Evolutionary conservation across 164 flowering plant genomes (phyloP), one percentile per base, ranked within the genome.

Genomic region (Sextonia rubra): DNA sequence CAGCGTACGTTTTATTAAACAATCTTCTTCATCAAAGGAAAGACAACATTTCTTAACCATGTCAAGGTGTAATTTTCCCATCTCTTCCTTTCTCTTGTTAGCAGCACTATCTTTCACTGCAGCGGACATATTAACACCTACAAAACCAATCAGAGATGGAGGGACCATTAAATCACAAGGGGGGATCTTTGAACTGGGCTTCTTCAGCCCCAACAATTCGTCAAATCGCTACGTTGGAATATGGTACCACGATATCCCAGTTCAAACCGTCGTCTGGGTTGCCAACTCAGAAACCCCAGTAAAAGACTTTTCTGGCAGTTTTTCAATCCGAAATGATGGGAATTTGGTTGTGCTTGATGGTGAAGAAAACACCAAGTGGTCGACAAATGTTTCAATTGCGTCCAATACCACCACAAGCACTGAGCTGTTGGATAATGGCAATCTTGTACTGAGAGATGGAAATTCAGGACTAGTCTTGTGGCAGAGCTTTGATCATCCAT

Each of bases 381-480:
- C 68, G 3, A 26, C 67, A 1, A 63, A 63, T n/a, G 69, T 24
- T 14, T 58, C 73, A n/a, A 22, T 18, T 52, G 1, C 6, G 6
- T 25, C 30, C 11, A 25, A 25, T 2, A 9, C 44, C 44, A 6
- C 7, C 11, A 25, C 56, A 8, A 32, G 60, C 0, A 60, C 30
- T 12, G 11, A 17, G 55, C 71, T 82, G 23, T 47, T 60, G 17
- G 83, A 82, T 27, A 22, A 56, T 3, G 84, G 86, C 0, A 83
- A 83, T 32, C 82, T 83, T 47, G 71, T 81, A 4, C 37, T 83
- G 64, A 65, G 65, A 23, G 78, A 79, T 22, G 64, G 23, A 15
- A 30, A 61, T 61, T 61, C 64, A 12, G 29, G 47, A 55, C 3
- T 23, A 5, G 26, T 64, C 12, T 4, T 72, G 30, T 71, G 74